Evolutionary conservation across 2,329 filamentous ascomycete genomes (phyloP), one percentile per base, ranked within the genome.

Genomic region (Pyricularia pennisetigena): DNA sequence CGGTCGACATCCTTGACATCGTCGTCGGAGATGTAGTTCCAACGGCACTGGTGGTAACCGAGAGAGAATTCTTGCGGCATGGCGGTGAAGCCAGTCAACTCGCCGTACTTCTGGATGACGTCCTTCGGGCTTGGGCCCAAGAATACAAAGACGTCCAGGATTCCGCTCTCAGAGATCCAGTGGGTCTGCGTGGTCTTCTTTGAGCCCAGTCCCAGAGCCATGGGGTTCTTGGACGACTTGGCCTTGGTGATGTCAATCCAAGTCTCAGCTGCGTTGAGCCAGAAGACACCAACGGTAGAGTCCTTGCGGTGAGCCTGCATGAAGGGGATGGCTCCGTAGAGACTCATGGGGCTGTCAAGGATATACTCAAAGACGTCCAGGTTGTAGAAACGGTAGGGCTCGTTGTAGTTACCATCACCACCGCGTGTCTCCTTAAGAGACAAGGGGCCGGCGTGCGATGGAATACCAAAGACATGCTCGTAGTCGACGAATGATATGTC

Each of bases 331-430:
- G 93, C 83, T n/a, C 95, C 95, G 75, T 99, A 99, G 1, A 99
- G 85, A 0, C 95, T 98, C 95, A 99, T 99, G 0, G 95, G 94
- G 78, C 93, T 98, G 78, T 98, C 92, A 74, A 97, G 86, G 74
- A 97, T 90, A 78, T 99, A 99, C 80, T 99, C 95, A 74, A 99
- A 99, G 12, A 99, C 95, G 77, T 99, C 95, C 35, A 92, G 86
- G 78, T 99, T 99, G 82, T 97, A 97, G 78, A 99, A 80, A 54
- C 95, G 88, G 80, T 99, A 99, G 0, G 95, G 95, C 71, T 99
- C 92, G 10, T 85, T 83, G 78, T 95, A 93, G 73, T 93, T 92
- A 70, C 91, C 93, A 24, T 93, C 87, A 28, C 93, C 93, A 67
- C 94, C 95, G 68, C 93, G 90, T 14, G 95, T 99, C 77, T 97